These are phyloP conservation scores for Salicornia ramosissima DNA, from an alignment of 148 eudicot genomes.

Conservation along the genomic window DNA sequence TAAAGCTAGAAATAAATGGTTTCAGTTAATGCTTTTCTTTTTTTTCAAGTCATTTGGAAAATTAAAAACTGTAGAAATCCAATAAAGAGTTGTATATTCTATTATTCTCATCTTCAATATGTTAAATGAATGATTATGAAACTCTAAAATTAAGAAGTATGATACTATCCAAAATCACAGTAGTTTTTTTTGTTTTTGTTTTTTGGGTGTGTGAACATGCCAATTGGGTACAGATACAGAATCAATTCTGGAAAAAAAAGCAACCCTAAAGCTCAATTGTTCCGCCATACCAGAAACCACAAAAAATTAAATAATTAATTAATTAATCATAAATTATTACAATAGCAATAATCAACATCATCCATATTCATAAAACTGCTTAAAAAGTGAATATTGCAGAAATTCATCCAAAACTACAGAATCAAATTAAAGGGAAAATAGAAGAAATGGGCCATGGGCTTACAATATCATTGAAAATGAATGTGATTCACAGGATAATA, in stretches of 20 bases:
- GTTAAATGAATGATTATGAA: background rate
- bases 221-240: background rate
- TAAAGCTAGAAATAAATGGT: slow-evolving; percentile 9
- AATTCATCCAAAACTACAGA: background rate
- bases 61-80: slow-evolving; percentile 11
- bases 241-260: background rate
- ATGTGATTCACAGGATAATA: background rate
- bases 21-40: slow-evolving; percentile 27
- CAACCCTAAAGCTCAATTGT: background rate
- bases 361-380: background rate
- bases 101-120: slow-evolving; percentile 20
- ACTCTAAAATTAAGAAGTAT: slow-evolving; percentile 1
- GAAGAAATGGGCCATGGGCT: background rate
- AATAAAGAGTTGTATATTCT: slow-evolving; percentile 22
- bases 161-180: background rate
- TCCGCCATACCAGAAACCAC: background rate
- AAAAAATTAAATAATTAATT: background rate
- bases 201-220: background rate
- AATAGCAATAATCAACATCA: background rate
- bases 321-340: background rate
- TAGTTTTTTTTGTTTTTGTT: background rate
- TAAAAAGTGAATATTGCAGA: background rate
- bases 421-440: background rate
- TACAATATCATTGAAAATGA: background rate
- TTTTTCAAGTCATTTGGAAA: slow-evolving; percentile 22